Evolutionary conservation across 139 green algal species (phyloP).

Genomic region (Pycnococcus provasolii): DNA sequence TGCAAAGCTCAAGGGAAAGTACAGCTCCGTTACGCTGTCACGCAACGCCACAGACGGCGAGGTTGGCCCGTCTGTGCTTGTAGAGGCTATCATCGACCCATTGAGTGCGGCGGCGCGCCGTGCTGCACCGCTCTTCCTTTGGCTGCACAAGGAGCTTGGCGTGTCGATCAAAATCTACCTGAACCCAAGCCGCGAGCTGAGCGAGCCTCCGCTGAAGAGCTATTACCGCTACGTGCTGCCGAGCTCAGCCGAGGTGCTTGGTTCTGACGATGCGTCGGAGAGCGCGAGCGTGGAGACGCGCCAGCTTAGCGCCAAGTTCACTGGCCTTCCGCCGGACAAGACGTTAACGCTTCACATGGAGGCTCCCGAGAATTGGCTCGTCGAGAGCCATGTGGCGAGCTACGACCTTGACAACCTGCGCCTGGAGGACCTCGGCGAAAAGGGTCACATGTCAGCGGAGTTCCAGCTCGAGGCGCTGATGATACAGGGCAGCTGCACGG

Average conservation of each 20-base stretch:
- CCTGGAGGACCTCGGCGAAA: conserved; percentile 53
- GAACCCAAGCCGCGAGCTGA: conserved; percentile 33
- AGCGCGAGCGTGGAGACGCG: not conserved
- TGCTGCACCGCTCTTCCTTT: conserved; percentile 34
- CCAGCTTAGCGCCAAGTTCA: not conserved
- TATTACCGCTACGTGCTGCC: conserved; percentile 70
- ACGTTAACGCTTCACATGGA: conserved; percentile 85
- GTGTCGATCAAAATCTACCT: conserved; percentile 28
- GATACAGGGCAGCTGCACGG: conserved; percentile 51
- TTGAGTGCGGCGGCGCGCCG: conserved; percentile 38
- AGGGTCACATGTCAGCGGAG: conserved; percentile 40
- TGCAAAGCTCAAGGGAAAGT: not conserved
- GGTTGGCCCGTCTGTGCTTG: conserved; percentile 12
- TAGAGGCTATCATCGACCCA: conserved; percentile 39
- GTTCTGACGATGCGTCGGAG: not conserved
- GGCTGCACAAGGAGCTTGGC: conserved; percentile 39
- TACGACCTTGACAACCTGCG: conserved; percentile 89
- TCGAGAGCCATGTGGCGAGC: conserved; percentile 51
- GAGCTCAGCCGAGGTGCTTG: not conserved
- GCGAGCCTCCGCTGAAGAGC: conserved; percentile 74
- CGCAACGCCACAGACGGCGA: conserved; percentile 16
- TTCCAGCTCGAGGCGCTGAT: conserved; percentile 89
- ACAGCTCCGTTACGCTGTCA: not conserved
- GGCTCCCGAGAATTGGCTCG: conserved; percentile 82
- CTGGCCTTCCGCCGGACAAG: conserved; percentile 25